Evolutionary conservation across 768 basidiomycete genomes (phyloP), one percentile per base, ranked within the genome.

Genomic region (Lentinula guzmanii): DNA sequence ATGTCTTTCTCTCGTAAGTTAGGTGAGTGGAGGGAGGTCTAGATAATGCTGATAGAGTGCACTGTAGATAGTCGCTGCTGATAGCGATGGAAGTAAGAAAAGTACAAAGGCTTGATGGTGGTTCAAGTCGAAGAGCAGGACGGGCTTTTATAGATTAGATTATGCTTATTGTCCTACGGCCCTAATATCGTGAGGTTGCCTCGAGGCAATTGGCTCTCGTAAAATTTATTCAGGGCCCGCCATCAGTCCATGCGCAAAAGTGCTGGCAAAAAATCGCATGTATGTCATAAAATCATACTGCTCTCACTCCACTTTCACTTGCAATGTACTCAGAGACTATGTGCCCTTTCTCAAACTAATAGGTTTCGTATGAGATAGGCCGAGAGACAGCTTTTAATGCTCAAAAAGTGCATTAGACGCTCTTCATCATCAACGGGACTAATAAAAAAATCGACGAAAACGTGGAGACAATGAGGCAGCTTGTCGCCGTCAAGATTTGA

Each of bases 61-160:
- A 28, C 6, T 4, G 28, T 15, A 31, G 45, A n/a, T 33, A 31
- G 16, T n/a, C 16, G 24, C 33, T 37, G 46, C 18, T 60, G 46
- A 66, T 33, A 46, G 56, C 48, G 28, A 46, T 52, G 45, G 41
- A 61, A 63, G 52, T 59, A 59, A 48, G 59, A 57, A 59, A 58
- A 43, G 21, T 58, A 46, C 34, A 50, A 43, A 33, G 43, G 28
- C 48, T 58, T 28, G 54, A 16, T 42, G 54, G 28, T 51, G 62
- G 57, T 33, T 43, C 21, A 37, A 62, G 18, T 33, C 15, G 5
- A 56, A 56, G 33, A 45, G 31, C 33, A 28, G 7, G 28, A 54
- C n/a, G 52, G 45, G 33, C 33, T 46, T 58, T 48, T 37, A 58
- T 48, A 58, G 45, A 51, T 58, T 58, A 48, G 58, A 51, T 58